Evolutionary conservation across 2,329 filamentous ascomycete species (phyloP), one percentile per base, ranked within the genome.

Genomic region (Neofusicoccum sp.): DNA sequence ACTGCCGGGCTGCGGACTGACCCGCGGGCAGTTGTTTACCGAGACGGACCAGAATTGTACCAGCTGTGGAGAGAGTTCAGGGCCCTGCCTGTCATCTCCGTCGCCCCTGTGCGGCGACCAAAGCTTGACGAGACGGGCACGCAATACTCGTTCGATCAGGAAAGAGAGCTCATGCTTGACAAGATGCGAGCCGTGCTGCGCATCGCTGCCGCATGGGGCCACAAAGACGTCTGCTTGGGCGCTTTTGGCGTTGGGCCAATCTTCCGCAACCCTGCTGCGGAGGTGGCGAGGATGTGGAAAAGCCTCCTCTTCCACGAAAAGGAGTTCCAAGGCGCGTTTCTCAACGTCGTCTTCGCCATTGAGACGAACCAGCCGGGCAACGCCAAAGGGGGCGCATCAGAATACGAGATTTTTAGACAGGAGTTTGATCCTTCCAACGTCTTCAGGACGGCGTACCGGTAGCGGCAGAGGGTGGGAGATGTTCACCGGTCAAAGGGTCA

Each of bases 171-270:
- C 73, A 89, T 91, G 77, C 84, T 83, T 69, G 87, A 89, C 69
- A 92, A 92, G 76, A 88, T 93, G 74, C 85, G 87, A 28, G 85
- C 86, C 1, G 87, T 89, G 2, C 83, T 93, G 16, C 84, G 87
- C 50, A 91, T 92, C 66, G 90, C 89, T 66, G 84, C 72, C 11
- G 74, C 75, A 44, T 77, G 73, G 61, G 73, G 74, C 28, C 73
- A 77, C 67, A 68, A 67, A 47, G 77, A 76, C 64, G 67, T 81
- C 36, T 79, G 78, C 65, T 67, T 80, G 49, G 78, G 78, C 33
- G 75, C 77, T 9, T 81, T 80, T 66, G 79, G 79, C 5, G 73
- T 79, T 22, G 79, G 79, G 1, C 78, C 77, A 3, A 75, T 78
- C 29, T 81, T 80, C 68, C 73, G 77, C 48, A 81, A 81, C 63